Evolutionary conservation across 1,284 basidiomycete species (phyloP).

Genomic region (Pterula multifida): DNA sequence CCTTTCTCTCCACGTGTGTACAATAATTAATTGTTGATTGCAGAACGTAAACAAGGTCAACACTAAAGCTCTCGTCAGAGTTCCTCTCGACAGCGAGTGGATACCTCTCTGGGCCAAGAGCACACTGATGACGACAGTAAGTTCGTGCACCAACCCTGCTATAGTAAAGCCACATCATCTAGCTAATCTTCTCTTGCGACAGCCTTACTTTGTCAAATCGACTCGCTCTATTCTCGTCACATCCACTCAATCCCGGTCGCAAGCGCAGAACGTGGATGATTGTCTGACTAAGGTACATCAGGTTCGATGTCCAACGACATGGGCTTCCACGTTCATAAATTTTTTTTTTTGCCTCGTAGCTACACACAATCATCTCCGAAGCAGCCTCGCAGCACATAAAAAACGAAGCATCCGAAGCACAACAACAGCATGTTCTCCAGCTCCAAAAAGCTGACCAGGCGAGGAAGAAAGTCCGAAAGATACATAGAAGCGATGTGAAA

Average conservation of each 20-base stretch:
- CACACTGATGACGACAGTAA: conserved; percentile 31
- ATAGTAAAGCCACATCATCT: not conserved
- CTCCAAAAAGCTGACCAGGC: conserved; percentile 33
- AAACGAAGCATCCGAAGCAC: conserved; percentile 43
- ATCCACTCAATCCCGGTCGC: conserved; percentile 58
- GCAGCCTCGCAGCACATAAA: conserved; percentile 34
- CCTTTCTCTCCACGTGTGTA: conserved; percentile 1
- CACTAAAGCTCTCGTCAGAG: conserved; percentile 59
- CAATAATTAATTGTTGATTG: no score
- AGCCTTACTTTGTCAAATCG: conserved; percentile 59
- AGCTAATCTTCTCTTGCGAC: conserved; percentile 5
- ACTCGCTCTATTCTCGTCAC: conserved; percentile 54
- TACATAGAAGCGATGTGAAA: conserved; percentile 33
- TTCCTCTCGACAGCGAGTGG: conserved; percentile 43
- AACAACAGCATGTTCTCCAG: conserved; percentile 39
- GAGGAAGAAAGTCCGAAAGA: conserved; percentile 37
- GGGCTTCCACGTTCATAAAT: conserved; percentile 8
- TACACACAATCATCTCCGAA: conserved; percentile 39
- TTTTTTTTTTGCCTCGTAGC: conserved; percentile 15
- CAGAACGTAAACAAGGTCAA: conserved; percentile 79
- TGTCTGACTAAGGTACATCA: conserved; percentile 49
- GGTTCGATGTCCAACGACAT: conserved; percentile 7
- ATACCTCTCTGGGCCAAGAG: conserved; percentile 56
- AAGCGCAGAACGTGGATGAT: conserved; percentile 61
- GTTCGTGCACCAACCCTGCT: not conserved